Evolutionary conservation across 805 yeast species (phyloP).

Genomic region (Metschnikowia peoriensis): DNA sequence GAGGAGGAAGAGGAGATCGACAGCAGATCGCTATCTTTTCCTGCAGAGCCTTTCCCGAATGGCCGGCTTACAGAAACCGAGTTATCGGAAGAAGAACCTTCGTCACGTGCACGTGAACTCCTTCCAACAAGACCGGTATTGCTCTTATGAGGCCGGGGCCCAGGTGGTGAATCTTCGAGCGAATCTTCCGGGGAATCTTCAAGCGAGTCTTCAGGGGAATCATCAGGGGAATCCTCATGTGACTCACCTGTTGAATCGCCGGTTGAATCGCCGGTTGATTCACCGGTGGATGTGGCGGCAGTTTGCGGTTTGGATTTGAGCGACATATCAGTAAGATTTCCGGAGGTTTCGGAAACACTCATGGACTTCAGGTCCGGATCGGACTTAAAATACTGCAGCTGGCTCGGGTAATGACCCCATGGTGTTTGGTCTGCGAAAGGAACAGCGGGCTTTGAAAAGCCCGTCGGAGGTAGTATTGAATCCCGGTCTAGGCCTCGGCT

Average conservation of each 20-base stretch:
- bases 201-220: no score
- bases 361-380: slow-evolving; percentile 12
- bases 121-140: slow-evolving; percentile 10
- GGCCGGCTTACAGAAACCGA: slow-evolving; percentile 3
- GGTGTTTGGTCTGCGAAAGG: slow-evolving; percentile 4
- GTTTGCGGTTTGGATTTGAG: slow-evolving; percentile 13
- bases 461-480: neutral
- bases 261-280: no score
- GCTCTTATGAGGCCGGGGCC: neutral
- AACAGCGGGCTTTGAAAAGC: slow-evolving; percentile 3
- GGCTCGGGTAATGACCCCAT: slow-evolving; percentile 6
- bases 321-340: slow-evolving; percentile 15
- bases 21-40: slow-evolving; percentile 7
- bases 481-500: slow-evolving; percentile 16
- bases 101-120: slow-evolving; percentile 4
- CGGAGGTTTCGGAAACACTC: slow-evolving; percentile 14
- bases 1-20: neutral
- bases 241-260: no score
- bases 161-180: neutral
- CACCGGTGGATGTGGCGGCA: slow-evolving; percentile 10
- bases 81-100: slow-evolving; percentile 12
- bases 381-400: slow-evolving; percentile 12
- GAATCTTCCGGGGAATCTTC: neutral
- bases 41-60: neutral
- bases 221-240: no score